Evolutionary conservation across 768 basidiomycete species (phyloP).

Genomic region (Boletus tylopilopsis): DNA sequence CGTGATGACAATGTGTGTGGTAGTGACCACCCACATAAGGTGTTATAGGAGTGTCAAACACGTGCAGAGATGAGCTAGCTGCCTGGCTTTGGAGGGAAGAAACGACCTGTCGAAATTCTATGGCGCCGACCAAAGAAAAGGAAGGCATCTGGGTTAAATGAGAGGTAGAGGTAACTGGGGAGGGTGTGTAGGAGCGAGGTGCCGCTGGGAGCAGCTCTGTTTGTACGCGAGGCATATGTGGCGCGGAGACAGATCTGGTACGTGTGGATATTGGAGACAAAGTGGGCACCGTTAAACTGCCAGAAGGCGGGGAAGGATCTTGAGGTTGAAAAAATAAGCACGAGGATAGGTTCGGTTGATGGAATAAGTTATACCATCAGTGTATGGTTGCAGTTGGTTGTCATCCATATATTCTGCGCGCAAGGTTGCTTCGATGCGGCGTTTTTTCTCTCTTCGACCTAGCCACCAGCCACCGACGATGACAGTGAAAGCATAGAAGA

Average conservation of each 20-base stretch:
- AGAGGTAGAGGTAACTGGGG: slow-evolving; percentile 40
- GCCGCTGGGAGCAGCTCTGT: slow-evolving; percentile 39
- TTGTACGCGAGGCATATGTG: slow-evolving; percentile 36
- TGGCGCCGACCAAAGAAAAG: slow-evolving; percentile 89
- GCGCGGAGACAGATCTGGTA: slow-evolving; percentile 36
- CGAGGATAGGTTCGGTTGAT: background rate
- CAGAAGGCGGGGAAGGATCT: slow-evolving; percentile 8
- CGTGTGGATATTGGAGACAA: slow-evolving; percentile 35
- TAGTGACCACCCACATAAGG: slow-evolving; percentile 80
- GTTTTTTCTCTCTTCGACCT: slow-evolving; percentile 46
- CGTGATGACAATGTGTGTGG: slow-evolving; percentile 36
- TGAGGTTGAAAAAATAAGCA: slow-evolving; percentile 2
- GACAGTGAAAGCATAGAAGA: slow-evolving; percentile 73
- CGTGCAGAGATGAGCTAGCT: slow-evolving; percentile 49
- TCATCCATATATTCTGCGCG: slow-evolving; percentile 58
- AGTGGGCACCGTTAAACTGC: slow-evolving; percentile 19
- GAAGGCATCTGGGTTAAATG: slow-evolving; percentile 61
- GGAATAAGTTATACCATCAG: slow-evolving; percentile 48
- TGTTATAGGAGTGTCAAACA: slow-evolving; percentile 65
- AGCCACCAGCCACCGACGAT: slow-evolving; percentile 78
- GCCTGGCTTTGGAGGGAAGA: slow-evolving; percentile 72
- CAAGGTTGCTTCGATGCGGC: slow-evolving; percentile 46
- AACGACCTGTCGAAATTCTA: slow-evolving; percentile 96
- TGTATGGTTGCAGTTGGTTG: slow-evolving; percentile 46
- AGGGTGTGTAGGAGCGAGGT: slow-evolving; percentile 44